Evolutionary conservation across 805 yeast species (phyloP).

Genomic region (Cyberlindnera americana): DNA sequence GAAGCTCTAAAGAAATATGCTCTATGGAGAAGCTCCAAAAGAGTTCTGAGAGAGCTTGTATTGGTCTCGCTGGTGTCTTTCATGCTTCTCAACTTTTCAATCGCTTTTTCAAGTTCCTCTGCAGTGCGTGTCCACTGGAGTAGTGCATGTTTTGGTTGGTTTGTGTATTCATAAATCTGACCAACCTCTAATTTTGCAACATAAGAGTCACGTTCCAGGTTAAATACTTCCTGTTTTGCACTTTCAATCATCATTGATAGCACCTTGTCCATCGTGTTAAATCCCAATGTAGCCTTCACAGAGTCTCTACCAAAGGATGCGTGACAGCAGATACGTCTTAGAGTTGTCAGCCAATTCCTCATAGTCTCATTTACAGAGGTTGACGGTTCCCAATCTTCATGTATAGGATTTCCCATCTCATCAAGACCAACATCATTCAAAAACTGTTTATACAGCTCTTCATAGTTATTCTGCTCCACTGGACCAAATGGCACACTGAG

Average conservation of each 20-base stretch:
- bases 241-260: constrained; percentile 58
- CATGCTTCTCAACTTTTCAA: constrained; percentile 5
- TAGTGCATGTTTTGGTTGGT: constrained; percentile 50
- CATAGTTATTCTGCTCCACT: constrained; percentile 82
- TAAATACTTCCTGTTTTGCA: constrained; percentile 46
- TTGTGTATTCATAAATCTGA: constrained; percentile 57
- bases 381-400: constrained; percentile 47
- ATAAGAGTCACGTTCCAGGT: constrained; percentile 46
- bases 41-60: constrained; percentile 35
- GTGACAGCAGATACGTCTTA: constrained; percentile 83
- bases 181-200: constrained; percentile 56
- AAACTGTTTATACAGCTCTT: constrained; percentile 59
- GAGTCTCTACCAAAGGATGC: constrained; percentile 42
- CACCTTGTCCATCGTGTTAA: constrained; percentile 63
- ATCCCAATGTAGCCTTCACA: constrained; percentile 1
- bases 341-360: constrained; percentile 63
- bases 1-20: constrained; percentile 76
- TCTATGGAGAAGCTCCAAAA: constrained; percentile 65
- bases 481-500: constrained; percentile 74
- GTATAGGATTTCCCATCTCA: constrained; percentile 41
- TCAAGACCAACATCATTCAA: constrained; percentile 51
- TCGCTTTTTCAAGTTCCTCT: constrained; percentile 9
- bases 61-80: constrained; percentile 25
- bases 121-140: constrained; percentile 38
- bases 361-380: constrained; percentile 40